Percentiles rank a stretch among this genome's conserved stretches.
phyloP scores from a whole-genome alignment of 305 asterid genomes.

The Rubia tinctorum region DNA sequence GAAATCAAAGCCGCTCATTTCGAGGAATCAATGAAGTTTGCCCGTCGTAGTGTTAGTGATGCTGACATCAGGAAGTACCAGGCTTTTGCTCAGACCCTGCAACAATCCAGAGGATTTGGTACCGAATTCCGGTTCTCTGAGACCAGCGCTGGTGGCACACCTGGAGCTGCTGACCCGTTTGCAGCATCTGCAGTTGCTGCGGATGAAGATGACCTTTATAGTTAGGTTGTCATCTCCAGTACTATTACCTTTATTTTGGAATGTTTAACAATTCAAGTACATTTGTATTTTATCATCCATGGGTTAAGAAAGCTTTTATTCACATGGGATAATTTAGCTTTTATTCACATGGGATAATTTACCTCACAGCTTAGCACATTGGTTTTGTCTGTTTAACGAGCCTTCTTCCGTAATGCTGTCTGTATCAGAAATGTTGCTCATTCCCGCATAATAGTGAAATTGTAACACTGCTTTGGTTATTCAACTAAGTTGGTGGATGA shows the following conservation, averaged over 20 bases:
- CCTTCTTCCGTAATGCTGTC: too few species aligned
- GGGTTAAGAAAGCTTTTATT: not conserved
- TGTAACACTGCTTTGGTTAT: not conserved
- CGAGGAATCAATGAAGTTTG: too few species aligned
- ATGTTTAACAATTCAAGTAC: not conserved
- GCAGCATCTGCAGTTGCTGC: constrained; percentile 35
- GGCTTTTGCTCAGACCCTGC: constrained; percentile 50
- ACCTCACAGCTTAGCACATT: constrained; percentile 4
- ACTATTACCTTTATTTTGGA: not conserved
- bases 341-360: constrained; percentile 4
- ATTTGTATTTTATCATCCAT: constrained; percentile 13
- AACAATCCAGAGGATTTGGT: constrained; percentile 47
- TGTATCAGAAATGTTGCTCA: not conserved
- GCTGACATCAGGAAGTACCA: constrained; percentile 28
- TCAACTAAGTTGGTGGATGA: too few species aligned
- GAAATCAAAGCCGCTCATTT: too few species aligned
- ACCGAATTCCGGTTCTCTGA: constrained; percentile 40
- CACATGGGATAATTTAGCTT: constrained; percentile 7
- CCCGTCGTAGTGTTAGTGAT: too few species aligned
- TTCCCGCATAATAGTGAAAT: not conserved
- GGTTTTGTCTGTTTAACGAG: not conserved
- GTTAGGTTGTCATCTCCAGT: constrained; percentile 24
- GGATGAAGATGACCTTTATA: constrained; percentile 49
- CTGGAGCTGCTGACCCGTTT: constrained; percentile 32
- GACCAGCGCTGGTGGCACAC: constrained; percentile 18